Percentiles rank a stretch among this genome's conserved stretches.
Conservation (phyloP, 148 eudicot species). For the Arctostaphylos glauca region DNA sequence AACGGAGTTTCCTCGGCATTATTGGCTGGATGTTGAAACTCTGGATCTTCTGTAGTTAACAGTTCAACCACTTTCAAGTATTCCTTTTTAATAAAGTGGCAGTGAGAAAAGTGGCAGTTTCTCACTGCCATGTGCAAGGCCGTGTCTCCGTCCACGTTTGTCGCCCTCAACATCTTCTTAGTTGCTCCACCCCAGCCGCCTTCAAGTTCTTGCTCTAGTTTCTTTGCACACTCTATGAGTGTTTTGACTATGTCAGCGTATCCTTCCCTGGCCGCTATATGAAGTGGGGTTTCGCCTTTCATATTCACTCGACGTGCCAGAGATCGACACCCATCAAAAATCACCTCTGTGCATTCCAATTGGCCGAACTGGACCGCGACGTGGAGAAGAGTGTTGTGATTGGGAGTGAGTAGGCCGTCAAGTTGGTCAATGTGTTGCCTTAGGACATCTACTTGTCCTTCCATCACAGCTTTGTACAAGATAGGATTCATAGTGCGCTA, state of each 20-base stretch:
- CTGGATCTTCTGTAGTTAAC: background rate
- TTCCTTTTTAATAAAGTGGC: too few relatives aligned
- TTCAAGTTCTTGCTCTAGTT: background rate
- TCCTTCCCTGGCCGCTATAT: background rate
- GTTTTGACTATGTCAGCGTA: background rate
- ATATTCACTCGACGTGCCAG: too few relatives aligned
- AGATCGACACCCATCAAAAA: background rate
- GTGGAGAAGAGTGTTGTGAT: too few relatives aligned
- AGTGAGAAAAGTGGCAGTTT: too few relatives aligned
- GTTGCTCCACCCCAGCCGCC: background rate
- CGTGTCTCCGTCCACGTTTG: background rate
- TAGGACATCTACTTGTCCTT: too few relatives aligned
- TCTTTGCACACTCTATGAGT: background rate
- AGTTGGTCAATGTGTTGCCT: too few relatives aligned
- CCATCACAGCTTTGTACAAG: too few relatives aligned
- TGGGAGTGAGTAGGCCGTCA: too few relatives aligned
- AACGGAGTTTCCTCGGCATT: background rate
- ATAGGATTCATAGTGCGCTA: too few relatives aligned
- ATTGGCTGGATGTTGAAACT: background rate
- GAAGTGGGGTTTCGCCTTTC: background rate
- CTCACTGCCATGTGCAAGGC: constrained; percentile 1
- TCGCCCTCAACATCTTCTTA: background rate
- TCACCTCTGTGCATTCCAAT: background rate
- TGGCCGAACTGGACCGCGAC: background rate
- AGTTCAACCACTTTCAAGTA: background rate